Base-by-base conservation (phyloP, 257 asterid genomes). In the Solanum pinnatisectum region DNA sequence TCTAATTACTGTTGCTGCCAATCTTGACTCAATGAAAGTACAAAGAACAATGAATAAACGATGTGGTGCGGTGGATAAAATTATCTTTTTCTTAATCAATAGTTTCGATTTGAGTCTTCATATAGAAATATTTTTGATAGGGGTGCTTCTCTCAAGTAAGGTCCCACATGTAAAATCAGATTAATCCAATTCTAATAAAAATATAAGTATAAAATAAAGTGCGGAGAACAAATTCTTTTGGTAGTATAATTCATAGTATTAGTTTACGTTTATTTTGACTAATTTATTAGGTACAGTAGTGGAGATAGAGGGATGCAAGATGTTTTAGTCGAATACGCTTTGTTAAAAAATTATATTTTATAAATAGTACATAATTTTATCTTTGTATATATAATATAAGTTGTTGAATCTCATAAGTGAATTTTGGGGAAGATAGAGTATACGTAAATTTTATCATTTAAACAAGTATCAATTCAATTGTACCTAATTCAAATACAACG, bases 141-240 rank as follows among this genome's bases (percentile, higher is more conserved):
- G 0, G 2, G 10, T 18, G n/a, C 4, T 8, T 59, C 2, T 0
- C 5, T 4, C 2, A 20, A 59, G 7, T 59, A 20, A 20, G 25
- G 5, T 1, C 2, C 10, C 20, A 6, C 0, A 20, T 59, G 7
- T 0, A 20, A 0, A 56, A 20, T 56, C 0, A 56, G 3, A 56
- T 56, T 56, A 20, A 18, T 56, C 4, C 2, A 18, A 56, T 0
- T 56, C 6, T 0, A 56, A 52, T 37, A 37, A 1, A 37, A 37
- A 37, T 52, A 52, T 5, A 49, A 2, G 16, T 2, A 52, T 52
- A 5, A 52, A 52, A 6, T 36, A 15, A 52, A 16, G 5, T 15
- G 5, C 5, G 60, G 60, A 52, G 60, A 49, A 49, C 18, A 49
- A 49, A 5, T 16, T 49, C 16, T 49, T 60, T 9, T 23, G 3